phyloP scores from a whole-genome alignment of 306 rosid genomes.

The Albizia julibrissin region DNA sequence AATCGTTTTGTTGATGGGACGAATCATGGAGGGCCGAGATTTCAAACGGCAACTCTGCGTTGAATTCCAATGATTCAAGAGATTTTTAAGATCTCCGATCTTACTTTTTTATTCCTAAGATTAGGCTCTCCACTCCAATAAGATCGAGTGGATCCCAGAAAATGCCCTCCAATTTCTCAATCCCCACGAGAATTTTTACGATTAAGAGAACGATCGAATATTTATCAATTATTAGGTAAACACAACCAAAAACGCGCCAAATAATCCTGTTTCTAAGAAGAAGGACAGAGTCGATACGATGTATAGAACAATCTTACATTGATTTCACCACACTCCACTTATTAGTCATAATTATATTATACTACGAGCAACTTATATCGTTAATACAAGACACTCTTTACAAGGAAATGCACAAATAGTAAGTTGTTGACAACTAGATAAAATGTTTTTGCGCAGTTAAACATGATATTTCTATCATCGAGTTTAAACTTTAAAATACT shows the following conservation, averaged over 20 bases:
- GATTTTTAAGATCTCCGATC: not conserved
- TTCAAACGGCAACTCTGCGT: not conserved
- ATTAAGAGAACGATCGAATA: not conserved
- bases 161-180: not conserved
- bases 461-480: not conserved
- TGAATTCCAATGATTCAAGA: not conserved
- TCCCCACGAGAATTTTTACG: not conserved
- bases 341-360: too few relatives aligned
- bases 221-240: not conserved
- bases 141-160: not conserved
- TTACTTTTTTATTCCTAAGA: not conserved
- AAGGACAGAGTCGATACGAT: not conserved
- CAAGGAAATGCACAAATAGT: not conserved
- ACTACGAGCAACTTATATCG: too few relatives aligned
- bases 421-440: not conserved
- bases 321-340: too few relatives aligned
- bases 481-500: not conserved
- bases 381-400: too few relatives aligned
- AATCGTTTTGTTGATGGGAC: not conserved
- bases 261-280: not conserved
- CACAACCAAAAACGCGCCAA: not conserved
- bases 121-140: not conserved
- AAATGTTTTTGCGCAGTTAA: not conserved
- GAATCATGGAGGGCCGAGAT: not conserved
- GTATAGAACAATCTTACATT: too few relatives aligned